Percentiles rank a stretch among this genome's conserved stretches.
Conservation (phyloP, 1,139 yeast species). For the Blastobotrys buckinghamii region DNA sequence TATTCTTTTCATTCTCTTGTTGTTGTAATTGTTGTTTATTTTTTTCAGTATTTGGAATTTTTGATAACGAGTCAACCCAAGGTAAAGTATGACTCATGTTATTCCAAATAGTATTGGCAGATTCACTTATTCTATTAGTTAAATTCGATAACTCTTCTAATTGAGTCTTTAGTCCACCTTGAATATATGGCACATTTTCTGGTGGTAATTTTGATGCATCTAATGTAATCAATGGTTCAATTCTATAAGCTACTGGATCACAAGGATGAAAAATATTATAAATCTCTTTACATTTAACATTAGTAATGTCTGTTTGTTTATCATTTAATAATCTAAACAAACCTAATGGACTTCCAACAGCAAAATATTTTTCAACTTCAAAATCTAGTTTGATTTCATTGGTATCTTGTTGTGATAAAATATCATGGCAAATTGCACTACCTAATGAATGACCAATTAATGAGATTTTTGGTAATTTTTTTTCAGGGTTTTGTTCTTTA, state of each 20-base stretch:
- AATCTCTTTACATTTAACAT: constrained; percentile 44
- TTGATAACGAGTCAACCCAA: constrained; percentile 9
- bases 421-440: constrained; percentile 72
- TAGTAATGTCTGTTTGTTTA: constrained; percentile 11
- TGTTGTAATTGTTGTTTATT: neutral
- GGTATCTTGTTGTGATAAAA: constrained; percentile 34
- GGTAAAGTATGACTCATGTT: constrained; percentile 15
- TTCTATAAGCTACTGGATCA: constrained; percentile 81
- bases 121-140: constrained; percentile 39
- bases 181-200: constrained; percentile 52
- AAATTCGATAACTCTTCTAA: constrained; percentile 36
- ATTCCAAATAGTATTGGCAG: constrained; percentile 44
- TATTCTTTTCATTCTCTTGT: neutral
- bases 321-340: constrained; percentile 49
- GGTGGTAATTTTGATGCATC: constrained; percentile 54
- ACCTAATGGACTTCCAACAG: constrained; percentile 85
- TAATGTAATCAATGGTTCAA: constrained; percentile 71
- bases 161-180: constrained; percentile 42
- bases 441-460: constrained; percentile 87
- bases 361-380: constrained; percentile 64
- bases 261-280: constrained; percentile 83
- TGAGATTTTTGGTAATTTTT: constrained; percentile 60
- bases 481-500: constrained; percentile 55
- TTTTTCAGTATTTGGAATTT: constrained; percentile 1
- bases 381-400: constrained; percentile 45